Conservation (phyloP, 768 basidiomycete species). For the Nidularia pulvinata region DNA sequence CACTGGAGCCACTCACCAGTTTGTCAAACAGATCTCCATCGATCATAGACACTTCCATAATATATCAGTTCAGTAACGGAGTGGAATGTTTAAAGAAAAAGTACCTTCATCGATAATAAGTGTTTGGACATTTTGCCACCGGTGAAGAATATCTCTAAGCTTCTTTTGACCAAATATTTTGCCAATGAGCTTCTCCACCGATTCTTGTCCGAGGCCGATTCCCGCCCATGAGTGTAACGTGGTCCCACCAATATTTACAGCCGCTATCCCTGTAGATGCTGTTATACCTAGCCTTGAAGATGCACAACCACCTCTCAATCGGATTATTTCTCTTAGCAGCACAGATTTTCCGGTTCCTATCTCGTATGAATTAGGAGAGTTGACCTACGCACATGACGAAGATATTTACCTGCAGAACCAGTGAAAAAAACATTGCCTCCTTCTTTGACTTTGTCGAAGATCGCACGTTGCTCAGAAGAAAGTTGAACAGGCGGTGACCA, state of each 20-base stretch:
- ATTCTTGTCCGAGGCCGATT: constrained; percentile 70
- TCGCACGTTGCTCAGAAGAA: constrained; percentile 50
- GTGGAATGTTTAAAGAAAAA: constrained; percentile 11
- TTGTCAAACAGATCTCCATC: constrained; percentile 83
- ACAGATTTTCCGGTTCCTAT: constrained; percentile 85
- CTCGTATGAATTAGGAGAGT: background rate
- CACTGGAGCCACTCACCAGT: constrained; percentile 41
- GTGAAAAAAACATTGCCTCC: constrained; percentile 83
- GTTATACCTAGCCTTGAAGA: constrained; percentile 62
- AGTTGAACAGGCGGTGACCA: constrained; percentile 22
- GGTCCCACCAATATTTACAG: constrained; percentile 79
- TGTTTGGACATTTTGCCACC: constrained; percentile 64
- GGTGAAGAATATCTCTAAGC: constrained; percentile 35
- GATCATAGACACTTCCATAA: constrained; percentile 79
- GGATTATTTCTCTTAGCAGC: constrained; percentile 74
- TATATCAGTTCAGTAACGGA: background rate
- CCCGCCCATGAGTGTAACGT: constrained; percentile 88
- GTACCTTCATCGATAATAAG: constrained; percentile 88
- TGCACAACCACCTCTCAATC: constrained; percentile 27
- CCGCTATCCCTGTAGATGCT: constrained; percentile 79
- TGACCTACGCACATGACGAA: background rate
- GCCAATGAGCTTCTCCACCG: constrained; percentile 45
- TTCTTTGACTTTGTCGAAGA: constrained; percentile 51
- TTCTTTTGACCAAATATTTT: constrained; percentile 48
- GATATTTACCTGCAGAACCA: constrained; percentile 71